Percentiles rank a stretch among this genome's conserved stretches.
Evolutionary conservation across 2,329 filamentous ascomycete species (phyloP).

Genomic region (Diaporthe citriasiana): DNA sequence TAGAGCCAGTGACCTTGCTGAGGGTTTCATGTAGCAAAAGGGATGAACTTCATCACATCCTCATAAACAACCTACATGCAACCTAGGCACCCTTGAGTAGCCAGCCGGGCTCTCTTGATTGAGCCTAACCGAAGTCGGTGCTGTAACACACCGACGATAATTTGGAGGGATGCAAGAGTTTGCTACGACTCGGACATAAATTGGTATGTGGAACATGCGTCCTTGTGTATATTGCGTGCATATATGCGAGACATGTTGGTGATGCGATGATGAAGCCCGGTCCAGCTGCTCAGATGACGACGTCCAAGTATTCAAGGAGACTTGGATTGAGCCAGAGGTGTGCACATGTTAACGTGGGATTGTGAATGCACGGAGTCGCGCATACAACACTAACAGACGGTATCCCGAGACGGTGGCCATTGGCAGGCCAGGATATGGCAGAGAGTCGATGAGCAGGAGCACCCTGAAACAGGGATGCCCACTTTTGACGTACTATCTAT

Average conservation of each 20-base stretch:
- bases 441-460: conserved; percentile 13
- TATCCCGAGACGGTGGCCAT: neutral
- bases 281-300: conserved; percentile 6
- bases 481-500: conserved; percentile 31
- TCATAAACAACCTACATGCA: neutral
- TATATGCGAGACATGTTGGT: conserved; percentile 7
- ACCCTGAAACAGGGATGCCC: conserved; percentile 34
- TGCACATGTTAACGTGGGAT: neutral
- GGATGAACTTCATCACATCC: neutral
- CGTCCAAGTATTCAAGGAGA: neutral
- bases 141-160: neutral
- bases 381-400: neutral
- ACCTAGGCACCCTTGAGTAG: neutral
- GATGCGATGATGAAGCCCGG: conserved; percentile 7
- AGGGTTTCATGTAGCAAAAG: neutral
- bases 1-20: neutral
- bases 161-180: neutral
- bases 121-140: neutral
- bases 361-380: neutral
- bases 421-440: neutral
- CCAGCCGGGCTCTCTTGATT: neutral
- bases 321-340: neutral
- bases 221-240: neutral
- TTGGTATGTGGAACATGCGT: neutral
- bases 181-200: neutral